Evolutionary conservation across 2,329 filamentous ascomycete species (phyloP), one percentile per base, ranked within the genome.

Genomic region (Aspergillus tamarii): DNA sequence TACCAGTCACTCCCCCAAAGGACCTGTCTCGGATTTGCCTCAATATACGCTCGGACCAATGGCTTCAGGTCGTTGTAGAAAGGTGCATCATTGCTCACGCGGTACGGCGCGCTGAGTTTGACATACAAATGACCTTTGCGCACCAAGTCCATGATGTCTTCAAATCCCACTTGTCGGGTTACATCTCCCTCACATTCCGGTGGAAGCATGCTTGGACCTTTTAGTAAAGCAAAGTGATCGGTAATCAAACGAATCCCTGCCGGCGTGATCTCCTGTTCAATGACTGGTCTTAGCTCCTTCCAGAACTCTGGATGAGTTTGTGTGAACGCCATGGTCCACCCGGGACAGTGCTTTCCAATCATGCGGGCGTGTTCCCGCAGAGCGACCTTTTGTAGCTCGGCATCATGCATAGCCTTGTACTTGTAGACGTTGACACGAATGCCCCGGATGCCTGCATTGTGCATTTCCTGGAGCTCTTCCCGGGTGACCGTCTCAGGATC

Each of bases 1-100:
- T 62, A 73, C 74, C 73, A 80, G 52, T 80, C 78, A 64, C 77
- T 80, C 2, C 78, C 77, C 76, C 76, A 80, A 1, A 80, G 39
- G 11, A 80, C 61, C 5, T 68, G 71, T 23, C 16, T 36, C 14
- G 34, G 34, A 36, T 36, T 16, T 14, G 34, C 34, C 16, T 36
- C 34, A 6, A 36, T 7, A 36, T 36, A 36, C 2, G 34, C 34
- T 36, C 34, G 34, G 34, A 36, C 34, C 10, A 79, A 52, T 6
- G 70, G 69, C 43, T 70, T 66, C 34, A 78, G 56, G 41, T 80
- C 77, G 7, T 68, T 61, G 62, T 77, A 79, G 0, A 36, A n/a
- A 1, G 76, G 76, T 1, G 68, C 72, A 21, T 69, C 57, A 1
- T 72, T 71, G 41, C 71, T 75, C 7, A 77, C 69, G 0, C 78